Base-by-base conservation (phyloP, 2,329 filamentous ascomycete genomes). In the Calonectria fujianensis region DNA sequence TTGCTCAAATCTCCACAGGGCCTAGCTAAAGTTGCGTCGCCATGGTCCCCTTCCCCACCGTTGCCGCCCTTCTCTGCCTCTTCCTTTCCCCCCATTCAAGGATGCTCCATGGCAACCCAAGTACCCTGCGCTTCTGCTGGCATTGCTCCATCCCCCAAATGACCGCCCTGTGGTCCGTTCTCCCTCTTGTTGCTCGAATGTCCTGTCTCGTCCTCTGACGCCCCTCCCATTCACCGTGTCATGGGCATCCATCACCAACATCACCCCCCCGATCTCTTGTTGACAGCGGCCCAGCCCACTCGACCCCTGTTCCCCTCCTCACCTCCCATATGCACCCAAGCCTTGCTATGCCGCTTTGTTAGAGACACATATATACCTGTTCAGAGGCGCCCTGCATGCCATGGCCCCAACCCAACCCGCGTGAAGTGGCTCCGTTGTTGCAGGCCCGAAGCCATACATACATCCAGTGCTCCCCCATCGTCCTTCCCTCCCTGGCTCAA, bases 1-100 rank as follows among this genome's bases (percentile, higher is more conserved):
- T 74, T 75, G 72, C 65, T 51, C 41, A 57, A 63, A 74, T 79
- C 76, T 78, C 78, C 77, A 75, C 77, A 70, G 66, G 71, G 69
- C 61, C 59, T 66, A 67, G 72, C 35, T 59, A 63, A 67, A 65
- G 63, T 35, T 39, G 64, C 72, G 67, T 39, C 66, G 59, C 29
- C 66, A 18, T 50, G 32, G 51, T 69, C 52, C 45, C 37, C 29
- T 69, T 71, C 75, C 66, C 76, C 77, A 72, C 63, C 59, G 75
- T 64, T 74, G 61, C 77, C 50, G 66, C 68, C 59, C 39, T 64
- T 24, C 39, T 64, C 39, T 45, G 24, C 61, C 39, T 64, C 39
- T 45, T 48, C 63, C 51, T 41, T 61, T 59, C 8, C 51, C 63
- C 45, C 52, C 52, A 41, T 65, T 31, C 71, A 57, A 61, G 66